A percentile compares a stretch with the other conserved stretches of the same genome.
These are phyloP conservation scores for Globisporangium apiculatum DNA, from an alignment of 352 stramenopile species.

Conservation along the genomic window DNA sequence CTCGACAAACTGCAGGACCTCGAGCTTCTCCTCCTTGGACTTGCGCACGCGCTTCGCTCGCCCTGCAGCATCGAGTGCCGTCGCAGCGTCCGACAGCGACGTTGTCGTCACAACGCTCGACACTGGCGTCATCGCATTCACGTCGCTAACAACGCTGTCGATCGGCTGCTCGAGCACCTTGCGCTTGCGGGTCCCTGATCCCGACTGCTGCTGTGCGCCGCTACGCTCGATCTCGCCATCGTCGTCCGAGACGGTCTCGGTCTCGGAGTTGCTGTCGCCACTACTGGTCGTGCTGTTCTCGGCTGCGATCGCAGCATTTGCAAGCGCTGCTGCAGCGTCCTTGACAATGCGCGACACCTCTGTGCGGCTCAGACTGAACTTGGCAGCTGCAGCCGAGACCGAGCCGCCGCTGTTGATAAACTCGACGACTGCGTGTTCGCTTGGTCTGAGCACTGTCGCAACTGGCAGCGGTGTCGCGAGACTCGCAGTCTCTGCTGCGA, in stretches of 20 bases:
- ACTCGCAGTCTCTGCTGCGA: neutral
- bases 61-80: neutral
- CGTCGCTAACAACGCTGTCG: too few species aligned
- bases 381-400: slow-evolving; percentile 16
- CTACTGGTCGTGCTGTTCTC: neutral
- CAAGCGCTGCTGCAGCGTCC: slow-evolving; percentile 5
- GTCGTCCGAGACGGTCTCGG: neutral
- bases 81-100: neutral
- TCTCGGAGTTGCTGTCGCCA: slow-evolving; percentile 2
- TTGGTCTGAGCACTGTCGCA: neutral
- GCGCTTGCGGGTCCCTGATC: slow-evolving; percentile 6
- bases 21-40: slow-evolving; percentile 39
- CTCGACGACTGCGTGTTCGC: slow-evolving; percentile 8
- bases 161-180: neutral
- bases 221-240: neutral
- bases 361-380: slow-evolving; percentile 21
- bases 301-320: neutral
- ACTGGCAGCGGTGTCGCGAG: too few species aligned
- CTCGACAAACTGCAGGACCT: slow-evolving; percentile 49
- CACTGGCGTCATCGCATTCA: too few species aligned
- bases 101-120: neutral
- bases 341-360: slow-evolving; percentile 23
- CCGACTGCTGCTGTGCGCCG: too few species aligned
- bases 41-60: slow-evolving; percentile 33
- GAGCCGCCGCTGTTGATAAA: slow-evolving; percentile 22